Evolutionary conservation across 441 rosid species (phyloP).

Genomic region (Adansonia madagascariensis): DNA sequence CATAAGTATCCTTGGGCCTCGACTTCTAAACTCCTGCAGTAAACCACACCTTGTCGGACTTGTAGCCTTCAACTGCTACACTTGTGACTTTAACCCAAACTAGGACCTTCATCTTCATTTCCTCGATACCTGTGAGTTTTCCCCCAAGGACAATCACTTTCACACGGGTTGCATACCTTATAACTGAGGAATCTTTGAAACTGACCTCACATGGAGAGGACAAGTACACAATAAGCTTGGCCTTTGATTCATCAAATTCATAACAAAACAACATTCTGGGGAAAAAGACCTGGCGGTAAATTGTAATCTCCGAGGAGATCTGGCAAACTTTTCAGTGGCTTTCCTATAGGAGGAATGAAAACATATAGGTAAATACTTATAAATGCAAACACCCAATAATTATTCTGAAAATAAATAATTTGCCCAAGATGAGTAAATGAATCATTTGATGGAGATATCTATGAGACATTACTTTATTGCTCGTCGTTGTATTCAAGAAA

Average conservation of each 20-base stretch:
- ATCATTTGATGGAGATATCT: not conserved
- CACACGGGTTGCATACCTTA: conserved; percentile 79
- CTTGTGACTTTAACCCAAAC: conserved; percentile 91
- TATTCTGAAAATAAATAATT: not conserved
- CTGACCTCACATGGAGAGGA: conserved; percentile 73
- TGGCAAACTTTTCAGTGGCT: conserved; percentile 67
- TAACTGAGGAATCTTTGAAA: conserved; percentile 80
- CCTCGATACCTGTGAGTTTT: conserved; percentile 80
- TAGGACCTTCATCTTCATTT: conserved; percentile 91
- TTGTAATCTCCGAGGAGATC: conserved; percentile 85
- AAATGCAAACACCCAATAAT: not conserved
- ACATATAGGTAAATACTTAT: not conserved
- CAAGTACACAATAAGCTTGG: conserved; percentile 74
- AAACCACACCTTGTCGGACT: conserved; percentile 94
- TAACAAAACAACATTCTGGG: conserved; percentile 76
- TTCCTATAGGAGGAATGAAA: conserved; percentile 43
- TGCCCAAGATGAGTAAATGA: no score
- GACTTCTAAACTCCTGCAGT: conserved; percentile 91
- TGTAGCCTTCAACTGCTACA: conserved; percentile 66
- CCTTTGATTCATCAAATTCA: conserved; percentile 84
- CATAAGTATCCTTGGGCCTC: conserved; percentile 69
- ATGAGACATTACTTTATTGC: not conserved
- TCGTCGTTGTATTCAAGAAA: not conserved
- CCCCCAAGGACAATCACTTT: conserved; percentile 74
- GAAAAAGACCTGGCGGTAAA: conserved; percentile 88